Evolutionary conservation across 352 stramenopile species (phyloP).

Genomic region (Thraustochytrium striatum): DNA sequence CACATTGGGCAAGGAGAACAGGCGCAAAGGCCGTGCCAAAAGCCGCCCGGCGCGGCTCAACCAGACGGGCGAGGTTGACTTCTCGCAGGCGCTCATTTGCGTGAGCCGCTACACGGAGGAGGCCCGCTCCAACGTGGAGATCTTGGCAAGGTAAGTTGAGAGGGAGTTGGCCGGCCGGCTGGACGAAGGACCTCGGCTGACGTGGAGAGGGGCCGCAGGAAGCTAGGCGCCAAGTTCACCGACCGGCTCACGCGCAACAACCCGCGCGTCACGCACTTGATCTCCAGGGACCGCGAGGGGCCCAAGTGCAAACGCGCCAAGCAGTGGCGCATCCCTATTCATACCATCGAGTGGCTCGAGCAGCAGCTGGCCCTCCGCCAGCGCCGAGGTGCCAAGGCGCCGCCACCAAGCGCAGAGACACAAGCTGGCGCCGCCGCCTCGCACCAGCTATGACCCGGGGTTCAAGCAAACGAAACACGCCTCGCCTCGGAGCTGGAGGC

Average conservation of each 20-base stretch:
- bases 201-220: neutral
- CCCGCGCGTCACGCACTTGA: conserved; percentile 12
- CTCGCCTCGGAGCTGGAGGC: no score
- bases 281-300: neutral
- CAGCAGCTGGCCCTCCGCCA: no score
- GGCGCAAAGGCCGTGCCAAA: neutral
- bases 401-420: no score
- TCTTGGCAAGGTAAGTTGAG: neutral
- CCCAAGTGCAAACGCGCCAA: conserved; percentile 11
- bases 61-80: neutral
- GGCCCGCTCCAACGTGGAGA: conserved; percentile 5
- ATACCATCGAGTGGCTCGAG: conserved; percentile 35
- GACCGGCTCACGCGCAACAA: conserved; percentile 27
- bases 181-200: neutral
- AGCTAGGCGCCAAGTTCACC: conserved; percentile 20
- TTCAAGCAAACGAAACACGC: no score
- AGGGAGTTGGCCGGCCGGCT: neutral
- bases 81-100: conserved; percentile 17
- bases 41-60: neutral
- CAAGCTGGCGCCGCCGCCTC: no score
- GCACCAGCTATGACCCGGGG: no score
- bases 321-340: conserved; percentile 24
- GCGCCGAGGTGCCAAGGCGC: no score
- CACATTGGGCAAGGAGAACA: neutral
- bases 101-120: conserved; percentile 16